Evolutionary conservation across 768 basidiomycete genomes (phyloP).

Genomic region (Macrolepiota albuminosa): DNA sequence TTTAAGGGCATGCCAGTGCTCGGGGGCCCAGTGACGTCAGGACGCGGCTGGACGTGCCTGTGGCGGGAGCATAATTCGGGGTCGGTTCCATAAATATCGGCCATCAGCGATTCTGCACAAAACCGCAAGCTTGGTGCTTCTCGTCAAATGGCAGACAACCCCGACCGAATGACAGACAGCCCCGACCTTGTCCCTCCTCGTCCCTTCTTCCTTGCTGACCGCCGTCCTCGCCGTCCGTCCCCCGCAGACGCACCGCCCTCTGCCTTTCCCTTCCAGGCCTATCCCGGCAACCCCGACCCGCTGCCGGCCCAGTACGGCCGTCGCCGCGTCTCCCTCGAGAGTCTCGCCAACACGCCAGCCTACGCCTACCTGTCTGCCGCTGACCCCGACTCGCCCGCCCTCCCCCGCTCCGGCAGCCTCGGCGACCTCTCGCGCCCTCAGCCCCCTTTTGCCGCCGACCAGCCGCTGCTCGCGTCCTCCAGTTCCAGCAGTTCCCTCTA

Average conservation of each 20-base stretch:
- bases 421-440: constrained; percentile 33
- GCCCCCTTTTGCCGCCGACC: neutral
- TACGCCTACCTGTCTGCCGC: constrained; percentile 19
- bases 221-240: constrained; percentile 9
- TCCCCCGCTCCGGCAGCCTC: constrained; percentile 18
- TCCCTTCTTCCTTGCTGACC: neutral
- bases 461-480: constrained; percentile 1
- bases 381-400: constrained; percentile 6
- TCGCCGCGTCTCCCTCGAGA: constrained; percentile 41
- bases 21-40: constrained; percentile 3
- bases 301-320: constrained; percentile 34
- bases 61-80: neutral
- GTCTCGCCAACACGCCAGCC: constrained; percentile 20
- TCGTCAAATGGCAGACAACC: too few species aligned
- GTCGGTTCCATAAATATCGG: constrained; percentile 4
- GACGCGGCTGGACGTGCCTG: neutral
- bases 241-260: constrained; percentile 30
- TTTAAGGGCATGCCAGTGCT: neutral
- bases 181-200: neutral
- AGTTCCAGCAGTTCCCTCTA: constrained; percentile 33
- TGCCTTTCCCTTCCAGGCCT: constrained; percentile 52
- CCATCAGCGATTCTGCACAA: constrained; percentile 6
- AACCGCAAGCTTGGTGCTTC: neutral
- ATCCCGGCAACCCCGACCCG: constrained; percentile 66
- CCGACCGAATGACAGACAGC: neutral